Base-by-base conservation (phyloP, 1,139 yeast genomes). In the Suhomyces yuchorum region DNA sequence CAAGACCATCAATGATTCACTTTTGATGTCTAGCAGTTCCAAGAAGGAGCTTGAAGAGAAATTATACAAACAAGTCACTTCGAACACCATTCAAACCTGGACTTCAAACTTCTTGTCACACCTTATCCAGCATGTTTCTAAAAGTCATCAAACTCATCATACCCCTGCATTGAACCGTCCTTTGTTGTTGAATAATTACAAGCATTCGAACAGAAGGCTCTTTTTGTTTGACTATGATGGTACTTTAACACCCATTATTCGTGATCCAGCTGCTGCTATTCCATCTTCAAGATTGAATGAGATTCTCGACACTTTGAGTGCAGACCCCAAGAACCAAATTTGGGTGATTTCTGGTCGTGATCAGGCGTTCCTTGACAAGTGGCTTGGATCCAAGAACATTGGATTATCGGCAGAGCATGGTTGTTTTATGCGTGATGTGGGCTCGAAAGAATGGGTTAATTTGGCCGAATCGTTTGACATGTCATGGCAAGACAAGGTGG, bases 301-400 rank as follows among this genome's bases (percentile, higher is more conserved):
- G 14, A 81, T 87, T 8, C 69, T 95, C 51, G 75, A 79, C 35
- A 70, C 75, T 28, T 74, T 95, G 48, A 74, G 87, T 2, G 75
- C 75, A 2, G 98, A 93, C 63, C 93, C 95, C 3, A 77, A 77
- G 52, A 95, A 95, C 67, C 85, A 83, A 61, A 86, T 95, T 40
- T 95, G 99, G 99, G 82, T 95, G 51, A 92, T 95, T 51, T 87
- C 96, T 38, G 99, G 99, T 5, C 83, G 99, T 57, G 99, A 95
- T 65, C 96, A 88, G 67, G 82, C 75, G 42, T 95, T 95, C 64
- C 77, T 95, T 58, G 96, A 87, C 56, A 83, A 84, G 67, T 92
- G 97, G 96, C 74, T 92, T 55, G 97, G 97, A 17, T 61, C 80
- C 42, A 77, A 80, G 57, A 67, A 77, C 54, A 73, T 93, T 36